Conservation (phyloP, 2,329 filamentous ascomycete genomes). For the Botryotinia convoluta region DNA sequence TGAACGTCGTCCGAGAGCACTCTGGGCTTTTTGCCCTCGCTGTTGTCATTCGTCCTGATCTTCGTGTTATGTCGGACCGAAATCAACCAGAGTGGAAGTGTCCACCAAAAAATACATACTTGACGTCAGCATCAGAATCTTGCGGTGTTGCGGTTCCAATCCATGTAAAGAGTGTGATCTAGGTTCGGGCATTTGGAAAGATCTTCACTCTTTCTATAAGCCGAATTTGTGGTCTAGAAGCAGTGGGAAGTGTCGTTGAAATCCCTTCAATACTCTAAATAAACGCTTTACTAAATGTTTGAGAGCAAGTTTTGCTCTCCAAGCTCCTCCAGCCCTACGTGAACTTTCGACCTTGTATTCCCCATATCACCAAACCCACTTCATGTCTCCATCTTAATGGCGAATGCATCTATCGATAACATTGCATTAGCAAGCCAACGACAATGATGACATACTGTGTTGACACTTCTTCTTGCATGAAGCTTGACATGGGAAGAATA, state of each 20-base stretch:
- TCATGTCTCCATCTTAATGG: background rate
- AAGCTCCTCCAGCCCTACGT: background rate
- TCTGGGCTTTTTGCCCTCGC: background rate
- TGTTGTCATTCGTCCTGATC: background rate
- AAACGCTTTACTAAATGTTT: background rate
- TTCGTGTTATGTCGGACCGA: background rate
- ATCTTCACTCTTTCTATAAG: background rate
- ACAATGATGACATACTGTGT: background rate
- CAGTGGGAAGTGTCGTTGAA: background rate
- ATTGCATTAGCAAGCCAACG: background rate
- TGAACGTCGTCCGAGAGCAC: background rate
- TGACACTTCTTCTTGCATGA: background rate
- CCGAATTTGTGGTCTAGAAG: background rate
- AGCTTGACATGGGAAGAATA: background rate
- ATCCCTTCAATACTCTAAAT: background rate
- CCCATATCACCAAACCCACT: background rate
- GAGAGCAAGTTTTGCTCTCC: background rate
- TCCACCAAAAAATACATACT: background rate
- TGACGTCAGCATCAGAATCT: background rate
- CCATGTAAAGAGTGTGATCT: background rate
- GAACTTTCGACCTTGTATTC: background rate
- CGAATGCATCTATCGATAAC: background rate
- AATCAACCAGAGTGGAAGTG: background rate
- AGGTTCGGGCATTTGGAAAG: background rate
- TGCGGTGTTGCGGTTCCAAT: background rate